Conservation (phyloP, 208 protist genomes). For the Tritrichomonas musculus region DNA sequence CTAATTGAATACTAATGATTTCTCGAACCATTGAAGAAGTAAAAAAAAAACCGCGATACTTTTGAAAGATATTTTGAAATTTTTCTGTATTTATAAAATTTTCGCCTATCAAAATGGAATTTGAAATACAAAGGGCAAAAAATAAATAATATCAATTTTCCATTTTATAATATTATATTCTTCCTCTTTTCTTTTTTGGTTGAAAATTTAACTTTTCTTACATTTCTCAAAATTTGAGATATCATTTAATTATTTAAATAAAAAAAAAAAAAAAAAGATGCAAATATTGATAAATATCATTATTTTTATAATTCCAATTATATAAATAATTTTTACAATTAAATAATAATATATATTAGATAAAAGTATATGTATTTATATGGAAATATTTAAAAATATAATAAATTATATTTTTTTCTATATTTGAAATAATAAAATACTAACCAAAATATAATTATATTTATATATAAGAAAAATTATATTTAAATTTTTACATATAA, state of each 20-base stretch:
- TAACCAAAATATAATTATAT: not conserved
- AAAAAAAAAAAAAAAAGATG: not conserved
- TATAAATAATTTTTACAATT: not conserved
- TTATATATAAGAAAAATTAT: not conserved
- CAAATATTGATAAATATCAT: not conserved
- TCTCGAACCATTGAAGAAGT: constrained; percentile 35
- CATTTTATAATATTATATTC: not conserved
- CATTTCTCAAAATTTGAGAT: not conserved
- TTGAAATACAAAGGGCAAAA: not conserved
- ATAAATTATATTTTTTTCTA: not conserved
- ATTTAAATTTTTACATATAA: too few species aligned
- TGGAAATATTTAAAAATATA: not conserved
- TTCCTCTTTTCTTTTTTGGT: not conserved
- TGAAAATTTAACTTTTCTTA: not conserved
- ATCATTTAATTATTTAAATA: not conserved
- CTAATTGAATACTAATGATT: constrained; percentile 42
- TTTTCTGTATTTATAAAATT: not conserved
- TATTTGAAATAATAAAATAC: not conserved
- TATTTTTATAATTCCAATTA: not conserved
- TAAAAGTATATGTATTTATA: not conserved
- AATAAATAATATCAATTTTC: not conserved
- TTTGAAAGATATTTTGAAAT: not conserved
- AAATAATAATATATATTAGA: not conserved
- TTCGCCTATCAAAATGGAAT: not conserved
- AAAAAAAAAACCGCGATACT: not conserved